Base-by-base conservation (phyloP, 2,329 filamentous ascomycete species). In the Scleromitrula shiraiana region DNA sequence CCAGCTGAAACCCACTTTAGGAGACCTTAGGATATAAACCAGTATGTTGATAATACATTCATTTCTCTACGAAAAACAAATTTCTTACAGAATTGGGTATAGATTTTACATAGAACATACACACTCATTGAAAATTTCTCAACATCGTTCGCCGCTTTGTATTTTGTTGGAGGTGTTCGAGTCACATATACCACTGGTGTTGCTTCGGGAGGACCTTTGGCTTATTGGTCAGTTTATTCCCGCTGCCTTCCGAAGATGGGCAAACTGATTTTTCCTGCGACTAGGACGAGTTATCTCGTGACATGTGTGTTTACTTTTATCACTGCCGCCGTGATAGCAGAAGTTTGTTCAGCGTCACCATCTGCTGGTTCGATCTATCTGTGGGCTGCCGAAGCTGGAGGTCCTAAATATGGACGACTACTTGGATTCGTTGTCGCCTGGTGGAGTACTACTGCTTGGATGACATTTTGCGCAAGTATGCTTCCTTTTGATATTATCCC, bases 131-230 rank as follows among this genome's bases (percentile, higher is more conserved):
- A 80, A 57, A 79, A 76, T 60, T 80, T 80, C 56, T 70, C 76
- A 2, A 77, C 76, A 2, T 77, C 74, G 10, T 79, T 79, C 54
- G 75, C 77, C 52, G 77, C 77, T 1, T 65, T 81, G 2, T 81
- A 80, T 62, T 80, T 79, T 49, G 71, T 81, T 37, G 77, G 77
- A 24, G 77, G 74, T 50, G 74, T 80, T 32, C 71, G 77, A 33
- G 75, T 78, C 2, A 80, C 77, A 0, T 81, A 78, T 58, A 78
- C 73, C n/a, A 80, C 77, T 9, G 77, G 77, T 52, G 78, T 81
- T 30, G 76, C 74, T 22, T 76, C 77, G 15, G 77, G 78, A 46
- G 77, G 77, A 35, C 77, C 77, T 52, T 61, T 79, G 41, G 77
- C 77, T 7, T 81, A 80, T 57, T 81, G 77, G 76, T 76, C 57